Evolutionary conservation across 208 protist species (phyloP).

Genomic region (Wallacemonas rigidus): DNA sequence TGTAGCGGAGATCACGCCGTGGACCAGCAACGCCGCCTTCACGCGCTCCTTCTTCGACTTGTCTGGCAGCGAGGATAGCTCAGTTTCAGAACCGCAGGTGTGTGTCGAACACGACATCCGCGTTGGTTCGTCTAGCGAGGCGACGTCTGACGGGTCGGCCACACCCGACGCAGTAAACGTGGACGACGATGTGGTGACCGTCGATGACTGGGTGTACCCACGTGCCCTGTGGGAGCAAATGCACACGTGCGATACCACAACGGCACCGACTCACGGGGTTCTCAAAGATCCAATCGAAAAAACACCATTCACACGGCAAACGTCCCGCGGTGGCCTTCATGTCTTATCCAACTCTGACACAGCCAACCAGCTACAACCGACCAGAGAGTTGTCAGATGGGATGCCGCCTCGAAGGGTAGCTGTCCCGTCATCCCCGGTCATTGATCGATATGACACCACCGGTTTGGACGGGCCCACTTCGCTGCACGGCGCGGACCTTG

Average conservation of each 20-base stretch:
- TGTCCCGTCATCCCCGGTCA: background rate
- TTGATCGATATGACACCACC: background rate
- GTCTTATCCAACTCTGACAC: background rate
- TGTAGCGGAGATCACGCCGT: background rate
- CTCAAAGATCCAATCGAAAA: no score
- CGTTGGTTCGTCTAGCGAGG: no score
- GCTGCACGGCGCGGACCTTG: slow-evolving; percentile 29
- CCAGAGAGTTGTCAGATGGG: no score
- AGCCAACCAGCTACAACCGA: no score
- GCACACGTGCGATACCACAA: background rate
- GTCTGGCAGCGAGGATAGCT: background rate
- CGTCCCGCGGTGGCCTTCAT: background rate
- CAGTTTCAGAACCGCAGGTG: no score
- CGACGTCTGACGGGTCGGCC: no score
- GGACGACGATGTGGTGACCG: background rate
- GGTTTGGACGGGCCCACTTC: slow-evolving; percentile 32
- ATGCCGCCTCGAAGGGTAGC: no score
- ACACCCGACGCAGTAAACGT: background rate
- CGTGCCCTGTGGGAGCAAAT: background rate
- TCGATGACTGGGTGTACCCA: slow-evolving; percentile 1
- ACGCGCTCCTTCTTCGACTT: background rate
- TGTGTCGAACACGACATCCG: no score
- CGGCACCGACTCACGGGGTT: background rate
- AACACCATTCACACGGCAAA: background rate
- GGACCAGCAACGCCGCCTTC: background rate